Evolutionary conservation across 108 stramenopile species (phyloP), one percentile per base, ranked within the genome.

Genomic region (Bacterosira constricta): DNA sequence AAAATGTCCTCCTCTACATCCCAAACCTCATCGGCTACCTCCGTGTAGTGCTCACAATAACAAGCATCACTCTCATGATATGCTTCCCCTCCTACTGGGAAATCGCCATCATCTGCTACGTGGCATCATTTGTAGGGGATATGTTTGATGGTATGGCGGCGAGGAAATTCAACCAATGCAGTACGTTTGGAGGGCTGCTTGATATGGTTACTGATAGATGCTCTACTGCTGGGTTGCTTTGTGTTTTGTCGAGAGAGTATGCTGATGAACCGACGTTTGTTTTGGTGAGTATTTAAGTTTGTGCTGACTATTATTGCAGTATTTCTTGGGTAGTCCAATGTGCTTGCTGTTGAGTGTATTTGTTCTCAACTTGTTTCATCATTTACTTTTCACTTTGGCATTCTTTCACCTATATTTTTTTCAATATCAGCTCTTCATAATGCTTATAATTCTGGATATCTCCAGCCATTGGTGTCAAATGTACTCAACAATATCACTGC

Each of bases 131-230:
- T 80, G 92, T 88, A 2, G 97, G 96, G 25, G 98, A 99, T 66
- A 74, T 96, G 13, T 92, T 99, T 58, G 98, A 99, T 75, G 98
- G 98, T 29, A 64, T 90, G 69, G 96, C 94, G 15, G 98, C 98
- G 21, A 81, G 98, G 32, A 90, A 88, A 55, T 84, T 93, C 35
- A 69, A 95, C 50, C 98, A 99, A 80, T 85, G 83, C 39, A 92
- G 90, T 25, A 70, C 77, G 26, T 97, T 92, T 68, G 98, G 98
- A 18, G 92, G 90, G 0, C 68, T 98, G 18, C 75, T 99, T 37
- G 98, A 99, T 69, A 99, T 99, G 98, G 93, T 98, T 20, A 99
- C 98, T 1, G 98, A 99, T 76, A 79, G 98, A 38, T 95, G 93
- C 70, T 86, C 96, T 35, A 99, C 98, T 0, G 69, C 95, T 7